phyloP scores from a whole-genome alignment of 1,139 yeast species.

The Pichia sp. region DNA sequence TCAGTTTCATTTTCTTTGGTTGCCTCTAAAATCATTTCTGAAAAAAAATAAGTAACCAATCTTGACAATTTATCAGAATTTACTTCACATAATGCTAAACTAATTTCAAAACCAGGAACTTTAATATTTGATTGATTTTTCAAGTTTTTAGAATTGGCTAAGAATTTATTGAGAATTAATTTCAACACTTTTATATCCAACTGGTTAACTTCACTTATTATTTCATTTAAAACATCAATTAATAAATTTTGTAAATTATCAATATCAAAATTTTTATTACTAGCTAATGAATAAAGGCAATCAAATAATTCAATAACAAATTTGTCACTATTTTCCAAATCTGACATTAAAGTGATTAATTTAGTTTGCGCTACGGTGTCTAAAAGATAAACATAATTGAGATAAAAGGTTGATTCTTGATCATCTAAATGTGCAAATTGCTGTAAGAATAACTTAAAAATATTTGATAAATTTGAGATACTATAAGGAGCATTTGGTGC shows the following conservation, averaged over 20 bases:
- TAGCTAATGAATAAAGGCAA: slow-evolving; percentile 51
- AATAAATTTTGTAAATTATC: slow-evolving; percentile 50
- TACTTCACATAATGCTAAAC: slow-evolving; percentile 61
- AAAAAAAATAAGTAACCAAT: slow-evolving; percentile 71
- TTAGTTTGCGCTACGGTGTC: slow-evolving; percentile 72
- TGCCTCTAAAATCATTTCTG: slow-evolving; percentile 61
- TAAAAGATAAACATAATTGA: slow-evolving; percentile 61
- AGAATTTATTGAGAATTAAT: slow-evolving; percentile 51
- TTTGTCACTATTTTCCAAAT: slow-evolving; percentile 56
- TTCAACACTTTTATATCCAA: slow-evolving; percentile 63
- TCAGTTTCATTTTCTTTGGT: slow-evolving; percentile 30
- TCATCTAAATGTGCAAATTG: slow-evolving; percentile 58
- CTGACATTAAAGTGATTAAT: slow-evolving; percentile 73
- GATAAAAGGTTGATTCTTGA: slow-evolving; percentile 44
- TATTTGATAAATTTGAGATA: slow-evolving; percentile 50
- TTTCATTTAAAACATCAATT: slow-evolving; percentile 65
- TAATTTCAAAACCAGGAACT: slow-evolving; percentile 58
- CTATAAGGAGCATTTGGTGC: slow-evolving; percentile 94
- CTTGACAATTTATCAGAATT: slow-evolving; percentile 75
- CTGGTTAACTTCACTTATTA: slow-evolving; percentile 66
- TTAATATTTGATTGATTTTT: slow-evolving; percentile 16
- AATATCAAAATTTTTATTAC: slow-evolving; percentile 34
- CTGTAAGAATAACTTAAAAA: slow-evolving; percentile 56
- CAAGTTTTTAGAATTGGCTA: slow-evolving; percentile 26
- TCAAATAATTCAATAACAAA: slow-evolving; percentile 54